These are phyloP conservation scores for Apiospora aurea DNA, from an alignment of 2,329 filamentous ascomycete genomes.

Conservation along the genomic window DNA sequence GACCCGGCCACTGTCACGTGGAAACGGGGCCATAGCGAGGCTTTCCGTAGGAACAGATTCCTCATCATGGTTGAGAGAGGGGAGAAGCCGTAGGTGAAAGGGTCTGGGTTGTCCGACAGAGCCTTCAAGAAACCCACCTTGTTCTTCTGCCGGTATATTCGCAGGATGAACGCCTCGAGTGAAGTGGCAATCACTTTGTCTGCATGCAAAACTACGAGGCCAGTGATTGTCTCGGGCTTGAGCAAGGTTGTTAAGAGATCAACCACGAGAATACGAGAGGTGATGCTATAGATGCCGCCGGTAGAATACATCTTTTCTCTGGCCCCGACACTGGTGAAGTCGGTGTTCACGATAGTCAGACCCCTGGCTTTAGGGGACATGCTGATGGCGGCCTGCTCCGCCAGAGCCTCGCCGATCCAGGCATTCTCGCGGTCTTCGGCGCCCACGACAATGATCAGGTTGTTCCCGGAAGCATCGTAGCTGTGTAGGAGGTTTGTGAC, in stretches of 20 bases:
- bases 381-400: conserved; percentile 93
- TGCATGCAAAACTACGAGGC: conserved; percentile 85
- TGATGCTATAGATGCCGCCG: conserved; percentile 94
- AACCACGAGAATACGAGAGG: conserved; percentile 92
- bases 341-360: conserved; percentile 91
- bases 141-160: conserved; percentile 94
- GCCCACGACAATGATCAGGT: conserved; percentile 86
- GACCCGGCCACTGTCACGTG: conserved; percentile 89
- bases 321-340: conserved; percentile 84
- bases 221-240: conserved; percentile 84
- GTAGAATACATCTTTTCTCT: conserved; percentile 90
- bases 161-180: conserved; percentile 91
- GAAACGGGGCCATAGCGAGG: conserved; percentile 91
- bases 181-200: conserved; percentile 88
- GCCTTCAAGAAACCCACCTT: conserved; percentile 94
- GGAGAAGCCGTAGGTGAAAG: conserved; percentile 86
- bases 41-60: conserved; percentile 88
- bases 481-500: conserved; percentile 96
- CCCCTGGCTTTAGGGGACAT: conserved; percentile 82
- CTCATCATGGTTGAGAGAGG: conserved; percentile 90
- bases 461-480: conserved; percentile 95
- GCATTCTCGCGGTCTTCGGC: conserved; percentile 93
- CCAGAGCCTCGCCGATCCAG: conserved; percentile 95
- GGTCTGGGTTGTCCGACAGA: conserved; percentile 92
- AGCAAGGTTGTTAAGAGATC: conserved; percentile 88